Evolutionary conservation across 2,329 filamentous ascomycete species (phyloP), one percentile per base, ranked within the genome.

Genomic region (Tolypocladium tundrense): DNA sequence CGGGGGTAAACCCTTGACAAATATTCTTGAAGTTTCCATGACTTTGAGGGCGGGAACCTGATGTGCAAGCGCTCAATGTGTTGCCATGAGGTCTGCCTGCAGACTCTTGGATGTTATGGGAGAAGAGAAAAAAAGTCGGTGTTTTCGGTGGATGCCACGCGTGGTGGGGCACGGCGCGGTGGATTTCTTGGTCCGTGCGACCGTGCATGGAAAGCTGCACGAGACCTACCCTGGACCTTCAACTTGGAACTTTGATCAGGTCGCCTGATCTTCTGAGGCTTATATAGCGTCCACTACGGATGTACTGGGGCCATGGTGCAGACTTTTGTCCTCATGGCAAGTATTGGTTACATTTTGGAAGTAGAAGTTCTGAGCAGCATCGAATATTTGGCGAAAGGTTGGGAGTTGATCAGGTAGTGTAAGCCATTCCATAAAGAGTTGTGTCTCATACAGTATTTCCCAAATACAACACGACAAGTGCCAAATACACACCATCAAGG

Each of bases 1-100:
- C 40, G 91, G 91, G 53, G 94, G 94, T 59, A 99, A 79, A 60
- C 92, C 80, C 83, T 88, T 81, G 82, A 97, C 77, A 77, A 95
- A 88, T 54, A 88, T 79, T 63, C 81, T 86, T 72, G 90, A 94
- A 73, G 80, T 79, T 64, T 78, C 77, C 72, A 80, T 78, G 62
- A 61, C 73, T 67, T 62, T 57, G 60, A 60, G 58, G 60, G 63
- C 45, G 56, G 55, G 14, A 24, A 11, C 16, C 19, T 13, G 9
- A 27, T 14, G 27, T 21, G 41, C 5, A 51, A 31, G 41, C 10
- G n/a, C 13, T 43, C 40, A 55, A 33, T 35, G 19, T 33, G 53
- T 48, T 37, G 41, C 10, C 53, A 45, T 58, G 48, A 54, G 27
- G 52, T 63, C 58, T 55, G 59, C 57, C 58, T 55, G 59, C 57